Base-by-base conservation (phyloP, 352 stramenopile species). In the Phytophthora meadii region DNA sequence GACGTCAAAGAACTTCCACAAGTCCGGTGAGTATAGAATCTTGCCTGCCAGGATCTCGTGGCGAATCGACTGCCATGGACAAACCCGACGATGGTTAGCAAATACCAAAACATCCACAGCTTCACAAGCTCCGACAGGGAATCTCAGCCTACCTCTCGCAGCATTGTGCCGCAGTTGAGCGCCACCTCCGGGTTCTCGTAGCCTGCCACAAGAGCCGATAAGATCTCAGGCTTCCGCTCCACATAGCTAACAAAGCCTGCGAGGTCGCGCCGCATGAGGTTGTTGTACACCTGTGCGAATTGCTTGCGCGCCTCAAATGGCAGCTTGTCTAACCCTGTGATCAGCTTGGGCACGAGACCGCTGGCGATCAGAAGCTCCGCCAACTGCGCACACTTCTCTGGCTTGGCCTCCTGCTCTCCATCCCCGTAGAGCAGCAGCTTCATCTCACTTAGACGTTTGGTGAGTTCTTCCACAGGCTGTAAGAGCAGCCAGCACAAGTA, bases 1-100 rank as follows among this genome's bases (percentile, higher is more conserved):
- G 55, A 76, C 70, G 68, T 97, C 89, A 58, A 98, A 97, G 60
- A 97, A 97, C 65, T 93, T 92, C 89, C 90, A 97, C 25, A 97
- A 66, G 32, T 93, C 80, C 9, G 84, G 70, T 64, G 84, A 92
- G 72, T 91, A 90, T 34, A 97, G 68, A 25, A 95, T 82, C 34
- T 87, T 89, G 28, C 75, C 67, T 25, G 83, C 79, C 22, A 97
- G 68, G 25, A 80, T 67, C 61, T 96, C 84, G 62, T 97, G 87
- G 39, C 88, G 85, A 48, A 96, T 90, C 34, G 85, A 92, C 78
- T 90, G 57, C 11, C 25, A 46, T 25, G 60, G 22, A 54, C 30
- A 65, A 41, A 39, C 25, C 8, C 65, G 37, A 27, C 27, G 11
- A 14, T 36, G 8, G 30, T 37, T 6, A 57, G 44, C 53, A 42